Percentiles rank a stretch among this genome's conserved stretches.
These are phyloP conservation scores for Candida takata DNA, from an alignment of 805 yeast species.

Conservation along the genomic window DNA sequence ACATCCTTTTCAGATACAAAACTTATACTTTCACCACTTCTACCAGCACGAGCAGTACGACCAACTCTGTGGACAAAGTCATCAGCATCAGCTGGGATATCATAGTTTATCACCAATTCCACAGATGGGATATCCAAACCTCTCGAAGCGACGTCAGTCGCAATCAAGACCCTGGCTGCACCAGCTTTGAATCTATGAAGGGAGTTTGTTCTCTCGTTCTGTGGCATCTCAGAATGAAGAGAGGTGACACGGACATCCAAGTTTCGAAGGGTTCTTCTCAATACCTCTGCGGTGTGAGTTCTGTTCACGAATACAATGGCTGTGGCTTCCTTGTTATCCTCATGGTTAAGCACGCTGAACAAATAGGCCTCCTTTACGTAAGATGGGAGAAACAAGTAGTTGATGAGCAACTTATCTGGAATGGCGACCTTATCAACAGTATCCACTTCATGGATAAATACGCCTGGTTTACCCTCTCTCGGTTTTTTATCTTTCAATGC, in stretches of 20 bases:
- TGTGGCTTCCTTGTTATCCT: slow-evolving; percentile 55
- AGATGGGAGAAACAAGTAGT: slow-evolving; percentile 73
- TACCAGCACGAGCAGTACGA: slow-evolving; percentile 98
- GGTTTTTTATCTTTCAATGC: slow-evolving; percentile 60
- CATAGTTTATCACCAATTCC: slow-evolving; percentile 83
- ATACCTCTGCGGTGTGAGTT: slow-evolving; percentile 81
- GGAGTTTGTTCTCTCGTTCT: slow-evolving; percentile 82
- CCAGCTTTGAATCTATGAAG: slow-evolving; percentile 89
- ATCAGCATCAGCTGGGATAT: slow-evolving; percentile 93
- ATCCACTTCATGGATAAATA: slow-evolving; percentile 69
- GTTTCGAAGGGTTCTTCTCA: slow-evolving; percentile 67
- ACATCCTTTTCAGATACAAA: slow-evolving; percentile 85
- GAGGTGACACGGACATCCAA: slow-evolving; percentile 81
- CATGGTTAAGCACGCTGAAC: slow-evolving; percentile 56
- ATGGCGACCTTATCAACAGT: slow-evolving; percentile 69
- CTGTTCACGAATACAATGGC: slow-evolving; percentile 89
- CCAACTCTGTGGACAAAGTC: slow-evolving; percentile 97
- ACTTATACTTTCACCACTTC: slow-evolving; percentile 76
- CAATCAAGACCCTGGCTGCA: slow-evolving; percentile 87
- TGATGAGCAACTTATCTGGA: slow-evolving; percentile 62
- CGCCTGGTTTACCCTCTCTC: slow-evolving; percentile 46
- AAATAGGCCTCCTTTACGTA: slow-evolving; percentile 88
- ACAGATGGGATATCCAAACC: slow-evolving; percentile 96
- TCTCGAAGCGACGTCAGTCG: slow-evolving; percentile 96
- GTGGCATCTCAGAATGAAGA: slow-evolving; percentile 92